Base-by-base conservation (phyloP, 257 asterid genomes). In the Capsicum rhomboideum region DNA sequence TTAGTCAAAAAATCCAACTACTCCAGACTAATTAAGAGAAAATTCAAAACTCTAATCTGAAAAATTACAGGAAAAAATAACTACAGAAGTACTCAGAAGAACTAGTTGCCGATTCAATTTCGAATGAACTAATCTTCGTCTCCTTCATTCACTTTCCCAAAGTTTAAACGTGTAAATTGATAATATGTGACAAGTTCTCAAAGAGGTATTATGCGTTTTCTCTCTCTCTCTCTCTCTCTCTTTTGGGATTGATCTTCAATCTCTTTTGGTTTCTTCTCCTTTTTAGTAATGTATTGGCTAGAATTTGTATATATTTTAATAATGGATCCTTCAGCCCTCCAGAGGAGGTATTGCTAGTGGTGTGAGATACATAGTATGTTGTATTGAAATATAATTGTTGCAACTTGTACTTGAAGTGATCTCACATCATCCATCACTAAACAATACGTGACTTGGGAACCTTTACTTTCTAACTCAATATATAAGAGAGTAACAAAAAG, bases 391-490 rank as follows among this genome's bases (percentile, higher is more conserved):
- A 14, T 59, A 23, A 21, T 21, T 59, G 67, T 21, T 29, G 66
- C 86, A 50, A 87, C 26, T 61, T 85, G 84, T 83, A 83, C 82
- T 82, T 58, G 40, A 64, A 63, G 53, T 82, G 67, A 59, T 21
- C 79, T 85, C 83, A 71, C 86, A 52, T 85, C 85, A 85, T 67
- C 84, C 46, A 37, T 84, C 86, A 42, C 85, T 23, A 77, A 10
- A 7, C 12, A 66, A 68, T 78, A 77, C 31, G 21, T 66, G 17
- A 42, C 14, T 9, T 42, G 52, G 18, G 31, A n/a, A 16, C 28
- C 29, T 64, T 40, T 17, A 26, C 56, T 79, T 53, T 77, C 56
- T 46, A 40, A 42, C 55, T 80, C 20, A 59, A 81, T 23, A 61
- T 29, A 26, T 50, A 40, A 37, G 26, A 6, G 37, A 77, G 23